Conservation (phyloP, 2,329 filamentous ascomycete species). For the Cercospora sesami region DNA sequence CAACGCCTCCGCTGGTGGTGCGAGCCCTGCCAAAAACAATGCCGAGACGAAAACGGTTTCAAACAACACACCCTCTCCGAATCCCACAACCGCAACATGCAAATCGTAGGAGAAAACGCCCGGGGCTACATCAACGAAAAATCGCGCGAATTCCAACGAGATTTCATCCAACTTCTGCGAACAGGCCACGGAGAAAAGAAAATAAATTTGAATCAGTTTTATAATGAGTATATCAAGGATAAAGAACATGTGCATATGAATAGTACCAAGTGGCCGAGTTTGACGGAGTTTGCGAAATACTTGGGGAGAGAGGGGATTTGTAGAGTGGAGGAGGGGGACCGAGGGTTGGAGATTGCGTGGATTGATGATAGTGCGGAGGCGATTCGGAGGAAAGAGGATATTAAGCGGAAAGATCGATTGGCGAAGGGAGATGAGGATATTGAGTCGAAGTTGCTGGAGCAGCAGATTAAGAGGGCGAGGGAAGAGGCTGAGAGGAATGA, state of each 20-base stretch:
- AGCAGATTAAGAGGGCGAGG: conserved; percentile 78
- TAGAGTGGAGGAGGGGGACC: conserved; percentile 83
- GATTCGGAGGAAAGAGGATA: conserved; percentile 73
- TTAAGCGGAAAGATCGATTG: conserved; percentile 78
- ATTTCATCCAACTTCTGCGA: conserved; percentile 74
- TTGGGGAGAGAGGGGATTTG: conserved; percentile 85
- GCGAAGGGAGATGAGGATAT: conserved; percentile 89
- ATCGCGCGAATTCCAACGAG: conserved; percentile 74
- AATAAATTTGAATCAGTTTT: conserved; percentile 87
- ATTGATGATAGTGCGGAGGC: conserved; percentile 90
- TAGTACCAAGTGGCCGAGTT: conserved; percentile 79
- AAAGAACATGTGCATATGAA: conserved; percentile 94
- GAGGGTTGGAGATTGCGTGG: conserved; percentile 84
- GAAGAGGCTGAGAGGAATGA: conserved; percentile 63
- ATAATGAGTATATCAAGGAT: conserved; percentile 87
- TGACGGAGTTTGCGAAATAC: conserved; percentile 88
- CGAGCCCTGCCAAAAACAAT: conserved; percentile 72
- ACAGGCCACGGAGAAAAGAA: conserved; percentile 90
- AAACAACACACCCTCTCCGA: conserved; percentile 79
- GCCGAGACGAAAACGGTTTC: conserved; percentile 85
- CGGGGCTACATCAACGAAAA: conserved; percentile 81
- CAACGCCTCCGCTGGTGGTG: conserved; percentile 92
- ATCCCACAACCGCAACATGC: conserved; percentile 85
- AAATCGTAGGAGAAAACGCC: conserved; percentile 82
- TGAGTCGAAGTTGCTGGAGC: conserved; percentile 77